Conservation (phyloP, 305 asterid genomes). For the Fraxinus ornus region DNA sequence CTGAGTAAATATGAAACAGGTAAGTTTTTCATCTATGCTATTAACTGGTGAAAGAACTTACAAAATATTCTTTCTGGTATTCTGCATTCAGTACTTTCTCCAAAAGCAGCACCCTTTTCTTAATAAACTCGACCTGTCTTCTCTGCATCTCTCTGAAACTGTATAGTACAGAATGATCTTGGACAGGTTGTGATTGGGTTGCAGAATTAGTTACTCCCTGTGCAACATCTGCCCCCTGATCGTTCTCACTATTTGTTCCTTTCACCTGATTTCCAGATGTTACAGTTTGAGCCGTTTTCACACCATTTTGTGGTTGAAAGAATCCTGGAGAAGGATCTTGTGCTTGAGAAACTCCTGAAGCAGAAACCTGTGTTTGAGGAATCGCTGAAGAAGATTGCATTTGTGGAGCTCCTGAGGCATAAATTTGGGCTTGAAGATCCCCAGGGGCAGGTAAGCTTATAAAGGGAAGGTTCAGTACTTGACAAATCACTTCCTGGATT, state of each 20-base stretch:
- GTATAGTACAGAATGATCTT: constrained; percentile 55
- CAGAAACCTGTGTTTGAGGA: constrained; percentile 46
- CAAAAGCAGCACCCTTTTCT: constrained; percentile 87
- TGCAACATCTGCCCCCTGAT: constrained; percentile 45
- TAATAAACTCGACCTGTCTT: constrained; percentile 85
- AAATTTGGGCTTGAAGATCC: constrained; percentile 51
- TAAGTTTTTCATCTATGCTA: constrained; percentile 1
- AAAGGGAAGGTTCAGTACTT: constrained; percentile 75
- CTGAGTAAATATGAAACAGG: background rate
- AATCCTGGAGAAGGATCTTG: constrained; percentile 37
- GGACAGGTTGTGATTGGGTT: constrained; percentile 55
- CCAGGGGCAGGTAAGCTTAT: constrained; percentile 56
- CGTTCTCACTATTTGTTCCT: constrained; percentile 41
- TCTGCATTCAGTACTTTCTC: constrained; percentile 84
- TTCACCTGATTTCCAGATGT: constrained; percentile 51
- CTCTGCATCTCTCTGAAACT: constrained; percentile 94
- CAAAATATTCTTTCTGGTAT: constrained; percentile 59
- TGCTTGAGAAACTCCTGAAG: constrained; percentile 54
- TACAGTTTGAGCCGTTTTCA: constrained; percentile 44
- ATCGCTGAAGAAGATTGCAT: constrained; percentile 37
- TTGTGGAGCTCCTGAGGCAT: constrained; percentile 41
- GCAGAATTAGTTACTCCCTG: constrained; percentile 61
- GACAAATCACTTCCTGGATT: constrained; percentile 82
- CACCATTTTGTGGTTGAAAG: constrained; percentile 45
- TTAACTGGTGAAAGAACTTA: constrained; percentile 45